phyloP scores from a whole-genome alignment of 129 eudicot genomes.

The Kitagawia praeruptora region DNA sequence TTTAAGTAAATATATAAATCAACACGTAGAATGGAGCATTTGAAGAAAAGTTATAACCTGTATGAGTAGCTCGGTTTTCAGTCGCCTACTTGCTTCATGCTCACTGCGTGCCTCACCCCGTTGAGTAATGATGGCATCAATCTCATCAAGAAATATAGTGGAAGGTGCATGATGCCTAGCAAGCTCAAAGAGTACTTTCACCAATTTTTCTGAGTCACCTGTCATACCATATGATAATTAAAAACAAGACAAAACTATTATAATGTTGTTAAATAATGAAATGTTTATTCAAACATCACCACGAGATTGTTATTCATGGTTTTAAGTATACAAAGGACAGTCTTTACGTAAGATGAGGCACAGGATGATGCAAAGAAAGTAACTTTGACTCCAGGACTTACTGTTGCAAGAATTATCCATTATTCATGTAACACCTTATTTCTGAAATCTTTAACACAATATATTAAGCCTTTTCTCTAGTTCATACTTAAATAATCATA shows the following conservation, averaged over 20 bases:
- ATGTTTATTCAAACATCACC: neutral
- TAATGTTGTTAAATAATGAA: neutral
- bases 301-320: neutral
- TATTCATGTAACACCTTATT: neutral
- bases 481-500: neutral
- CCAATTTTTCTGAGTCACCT: slow-evolving; percentile 98
- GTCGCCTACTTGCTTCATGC: slow-evolving; percentile 99
- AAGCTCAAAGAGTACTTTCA: slow-evolving; percentile 91
- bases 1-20: neutral
- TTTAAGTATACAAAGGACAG: neutral
- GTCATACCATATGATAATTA: slow-evolving; percentile 14
- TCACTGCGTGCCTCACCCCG: slow-evolving; percentile 99
- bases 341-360: neutral
- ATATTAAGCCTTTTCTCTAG: neutral
- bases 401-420: neutral
- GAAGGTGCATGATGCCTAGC: slow-evolving; percentile 99
- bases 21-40: neutral
- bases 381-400: neutral
- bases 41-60: slow-evolving; percentile 44
- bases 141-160: slow-evolving; percentile 93
- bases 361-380: neutral
- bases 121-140: slow-evolving; percentile 97
- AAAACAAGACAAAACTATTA: neutral
- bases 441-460: neutral
- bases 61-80: slow-evolving; percentile 92